Conservation (phyloP, 139 green algal species). For the Pedinophyceae sp. region DNA sequence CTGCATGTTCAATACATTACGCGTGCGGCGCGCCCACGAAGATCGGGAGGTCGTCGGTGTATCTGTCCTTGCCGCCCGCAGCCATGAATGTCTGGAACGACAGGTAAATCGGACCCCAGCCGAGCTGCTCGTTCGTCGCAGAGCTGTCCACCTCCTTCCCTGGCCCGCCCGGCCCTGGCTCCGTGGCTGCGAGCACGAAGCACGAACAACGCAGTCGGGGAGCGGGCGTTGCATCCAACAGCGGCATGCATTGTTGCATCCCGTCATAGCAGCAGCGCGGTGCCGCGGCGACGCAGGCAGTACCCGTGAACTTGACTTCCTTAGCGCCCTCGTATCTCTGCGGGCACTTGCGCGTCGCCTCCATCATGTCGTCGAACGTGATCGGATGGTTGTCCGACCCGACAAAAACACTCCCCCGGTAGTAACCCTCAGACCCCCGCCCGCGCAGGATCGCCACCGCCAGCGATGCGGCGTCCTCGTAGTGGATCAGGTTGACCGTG, state of each 20-base stretch:
- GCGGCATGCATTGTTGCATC: too few relatives aligned
- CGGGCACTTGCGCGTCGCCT: conserved; percentile 14
- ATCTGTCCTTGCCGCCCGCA: background rate
- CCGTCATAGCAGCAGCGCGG: too few relatives aligned
- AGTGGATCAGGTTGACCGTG: conserved; percentile 95
- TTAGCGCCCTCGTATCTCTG: too few relatives aligned
- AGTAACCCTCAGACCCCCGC: background rate
- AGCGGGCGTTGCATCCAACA: too few relatives aligned
- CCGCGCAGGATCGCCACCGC: conserved; percentile 19
- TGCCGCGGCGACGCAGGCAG: too few relatives aligned
- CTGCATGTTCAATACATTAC: too few relatives aligned
- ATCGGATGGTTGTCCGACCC: conserved; percentile 53
- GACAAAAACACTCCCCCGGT: conserved; percentile 40
- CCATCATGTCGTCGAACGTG: conserved; percentile 54
- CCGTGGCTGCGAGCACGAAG: too few relatives aligned
- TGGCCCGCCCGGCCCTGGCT: too few relatives aligned
- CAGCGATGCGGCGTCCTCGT: conserved; percentile 84
- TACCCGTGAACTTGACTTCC: conserved; percentile 29
- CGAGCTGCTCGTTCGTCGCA: background rate
- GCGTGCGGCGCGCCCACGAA: too few relatives aligned
- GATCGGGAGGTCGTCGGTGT: background rate
- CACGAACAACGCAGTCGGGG: too few relatives aligned
- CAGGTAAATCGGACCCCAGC: background rate
- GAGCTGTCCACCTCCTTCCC: too few relatives aligned
- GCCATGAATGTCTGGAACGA: background rate